These are phyloP conservation scores for Botrytis elliptica DNA, from an alignment of 2,329 filamentous ascomycete genomes.

Conservation along the genomic window DNA sequence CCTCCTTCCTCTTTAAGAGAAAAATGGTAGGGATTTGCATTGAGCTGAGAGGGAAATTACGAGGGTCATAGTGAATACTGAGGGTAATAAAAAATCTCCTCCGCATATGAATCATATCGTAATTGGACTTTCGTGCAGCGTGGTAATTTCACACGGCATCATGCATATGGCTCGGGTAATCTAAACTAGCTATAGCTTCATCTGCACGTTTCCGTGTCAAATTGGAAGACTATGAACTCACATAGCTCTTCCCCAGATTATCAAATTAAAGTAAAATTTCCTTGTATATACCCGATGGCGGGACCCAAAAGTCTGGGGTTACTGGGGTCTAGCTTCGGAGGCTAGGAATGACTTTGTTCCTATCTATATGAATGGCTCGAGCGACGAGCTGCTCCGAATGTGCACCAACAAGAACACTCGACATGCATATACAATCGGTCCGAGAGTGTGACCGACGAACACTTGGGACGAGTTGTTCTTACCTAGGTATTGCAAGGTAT, in stretches of 20 bases:
- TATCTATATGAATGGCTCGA: neutral
- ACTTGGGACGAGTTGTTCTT: neutral
- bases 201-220: neutral
- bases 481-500: neutral
- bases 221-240: neutral
- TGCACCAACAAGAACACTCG: neutral
- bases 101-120: neutral
- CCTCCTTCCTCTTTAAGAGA: neutral
- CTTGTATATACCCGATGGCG: neutral
- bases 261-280: neutral
- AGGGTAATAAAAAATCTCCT: neutral
- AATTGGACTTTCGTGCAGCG: neutral
- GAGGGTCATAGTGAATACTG: neutral
- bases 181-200: constrained; percentile 12
- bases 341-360: neutral
- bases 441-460: constrained; percentile 13
- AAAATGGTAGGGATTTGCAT: neutral
- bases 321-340: neutral
- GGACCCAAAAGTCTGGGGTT: neutral
- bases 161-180: constrained; percentile 12
- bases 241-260: constrained; percentile 13
- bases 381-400: neutral
- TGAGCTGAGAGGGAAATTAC: neutral
- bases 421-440: constrained; percentile 19
- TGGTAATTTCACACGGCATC: constrained; percentile 16